Conservation (phyloP, 805 yeast genomes). For the Ogataea nonfermentans region DNA sequence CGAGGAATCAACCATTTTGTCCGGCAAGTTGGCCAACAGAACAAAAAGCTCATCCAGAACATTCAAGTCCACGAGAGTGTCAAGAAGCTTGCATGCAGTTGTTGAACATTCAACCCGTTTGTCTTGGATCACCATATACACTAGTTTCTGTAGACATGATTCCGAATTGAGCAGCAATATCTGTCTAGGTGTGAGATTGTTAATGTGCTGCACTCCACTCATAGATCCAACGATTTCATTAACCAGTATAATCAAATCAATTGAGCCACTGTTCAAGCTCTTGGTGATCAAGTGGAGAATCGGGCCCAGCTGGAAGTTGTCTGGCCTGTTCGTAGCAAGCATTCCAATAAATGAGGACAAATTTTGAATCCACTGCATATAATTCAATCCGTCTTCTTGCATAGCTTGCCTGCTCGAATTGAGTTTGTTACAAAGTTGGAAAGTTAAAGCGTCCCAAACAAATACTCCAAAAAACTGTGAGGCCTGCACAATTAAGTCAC, state of each 20-base stretch:
- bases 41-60: constrained; percentile 64
- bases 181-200: constrained; percentile 66
- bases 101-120: constrained; percentile 45
- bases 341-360: constrained; percentile 77
- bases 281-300: constrained; percentile 59
- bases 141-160: constrained; percentile 50
- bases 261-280: constrained; percentile 58
- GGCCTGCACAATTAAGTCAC: constrained; percentile 71
- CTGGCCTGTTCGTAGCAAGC: constrained; percentile 52
- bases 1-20: constrained; percentile 35
- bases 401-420: constrained; percentile 64
- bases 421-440: constrained; percentile 67
- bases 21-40: constrained; percentile 51
- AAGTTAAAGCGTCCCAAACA: constrained; percentile 84
- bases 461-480: constrained; percentile 71
- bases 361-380: constrained; percentile 83
- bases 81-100: constrained; percentile 52
- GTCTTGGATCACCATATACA: constrained; percentile 59
- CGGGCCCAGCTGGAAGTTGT: constrained; percentile 58
- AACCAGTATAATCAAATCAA: constrained; percentile 60
- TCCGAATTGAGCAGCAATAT: constrained; percentile 67
- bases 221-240: constrained; percentile 65
- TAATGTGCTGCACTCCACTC: constrained; percentile 74
- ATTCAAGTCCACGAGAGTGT: constrained; percentile 42
- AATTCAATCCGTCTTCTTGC: constrained; percentile 78